Base-by-base conservation (phyloP, 1,139 yeast genomes). In the Meyerozyma guilliermondii region DNA sequence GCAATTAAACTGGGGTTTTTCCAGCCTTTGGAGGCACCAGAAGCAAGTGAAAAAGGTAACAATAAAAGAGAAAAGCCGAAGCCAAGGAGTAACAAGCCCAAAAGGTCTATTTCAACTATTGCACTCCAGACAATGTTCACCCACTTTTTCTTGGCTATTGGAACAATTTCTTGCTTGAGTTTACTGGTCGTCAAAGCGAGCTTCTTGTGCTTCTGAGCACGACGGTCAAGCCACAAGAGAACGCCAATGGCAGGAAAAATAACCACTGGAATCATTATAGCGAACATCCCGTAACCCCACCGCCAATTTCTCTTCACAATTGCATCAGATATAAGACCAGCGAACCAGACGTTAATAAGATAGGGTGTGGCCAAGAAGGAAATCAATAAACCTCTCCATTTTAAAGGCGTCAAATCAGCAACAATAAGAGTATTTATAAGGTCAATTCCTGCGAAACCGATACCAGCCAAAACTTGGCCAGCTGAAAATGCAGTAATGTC, bases 241-340 rank as follows among this genome's bases (percentile, higher is more conserved):
- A 61, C 45, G 6, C 43, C 23, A 28, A 64, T 51, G 7, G 63
- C 61, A 16, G 71, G 71, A 8, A 49, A 36, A 17, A 60, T 42
- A 10, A 58, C 53, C 3, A 51, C 66, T 5, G 71, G 70, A 41
- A 63, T 56, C 27, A 65, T 58, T 34, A 66, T 63, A 26, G 64
- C 59, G 49, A 64, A 66, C 69, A 65, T 64, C 41, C 71, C 71
- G 45, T 61, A 66, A 38, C 70, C 71, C 71, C 71, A 66, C 55
- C 70, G 59, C 71, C 71, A 66, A 44, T 61, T 63, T 23, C 41
- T 34, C n/a, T 45, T 46, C n/a, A 58, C 45, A 17, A 65, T 48
- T 14, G 60, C 55, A 3, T 56, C 50, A 16, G 58, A 67, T 42
- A 65, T 63, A 17, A 54, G 53, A 17, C 67, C 67, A 5, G 67